Evolutionary conservation across 75 land plant species (phyloP).

Genomic region (Sequoiadendron giganteum): DNA sequence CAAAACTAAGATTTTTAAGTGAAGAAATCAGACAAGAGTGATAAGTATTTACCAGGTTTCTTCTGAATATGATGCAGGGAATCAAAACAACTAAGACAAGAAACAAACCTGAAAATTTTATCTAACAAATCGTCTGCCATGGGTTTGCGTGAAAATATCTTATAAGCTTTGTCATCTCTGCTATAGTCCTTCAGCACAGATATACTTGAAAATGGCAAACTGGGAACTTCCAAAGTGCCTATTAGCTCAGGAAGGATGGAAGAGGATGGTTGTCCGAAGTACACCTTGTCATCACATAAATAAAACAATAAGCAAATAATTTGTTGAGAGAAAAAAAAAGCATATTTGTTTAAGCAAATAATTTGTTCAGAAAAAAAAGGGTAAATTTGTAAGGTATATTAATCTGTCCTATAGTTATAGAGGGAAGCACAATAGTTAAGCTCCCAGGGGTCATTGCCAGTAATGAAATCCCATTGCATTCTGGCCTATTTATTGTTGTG

Average conservation of each 20-base stretch:
- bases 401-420: not conserved
- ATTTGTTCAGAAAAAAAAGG: not conserved
- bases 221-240: slow-evolving; percentile 65
- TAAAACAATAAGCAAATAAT: not conserved
- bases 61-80: not conserved
- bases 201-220: slow-evolving; percentile 73
- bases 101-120: slow-evolving; percentile 68
- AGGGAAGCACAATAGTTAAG: not conserved
- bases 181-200: slow-evolving; percentile 60
- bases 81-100: slow-evolving; percentile 6
- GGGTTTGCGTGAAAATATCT: slow-evolving; percentile 79
- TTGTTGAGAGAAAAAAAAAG: not conserved
- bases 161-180: slow-evolving; percentile 67
- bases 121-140: slow-evolving; percentile 72
- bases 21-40: not conserved
- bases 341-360: no score
- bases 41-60: not conserved
- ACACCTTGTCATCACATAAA: slow-evolving; percentile 39
- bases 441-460: not conserved
- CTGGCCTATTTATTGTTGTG: not conserved
- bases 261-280: slow-evolving; percentile 59
- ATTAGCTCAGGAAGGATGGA: slow-evolving; percentile 68
- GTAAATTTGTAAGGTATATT: not conserved
- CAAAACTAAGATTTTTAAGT: not conserved
- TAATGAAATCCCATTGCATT: not conserved